Conservation (phyloP, 2,329 filamentous ascomycete genomes). For the Alternaria postmessia region DNA sequence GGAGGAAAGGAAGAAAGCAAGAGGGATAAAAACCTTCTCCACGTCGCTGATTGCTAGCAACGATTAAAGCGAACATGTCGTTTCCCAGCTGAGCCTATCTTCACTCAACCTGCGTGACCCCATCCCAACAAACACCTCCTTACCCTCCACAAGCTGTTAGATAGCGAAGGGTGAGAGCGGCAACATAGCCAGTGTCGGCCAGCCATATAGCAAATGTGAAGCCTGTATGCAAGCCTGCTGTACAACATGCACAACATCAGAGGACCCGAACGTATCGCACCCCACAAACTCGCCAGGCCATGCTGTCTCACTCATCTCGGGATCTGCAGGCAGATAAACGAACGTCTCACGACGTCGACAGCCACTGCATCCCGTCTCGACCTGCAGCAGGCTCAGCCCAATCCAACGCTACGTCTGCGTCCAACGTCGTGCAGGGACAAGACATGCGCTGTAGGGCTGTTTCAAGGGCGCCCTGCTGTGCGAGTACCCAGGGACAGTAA, state of each 20-base stretch:
- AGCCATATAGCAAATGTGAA: background rate
- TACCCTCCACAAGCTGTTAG: slow-evolving; percentile 20
- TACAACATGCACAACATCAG: slow-evolving; percentile 6
- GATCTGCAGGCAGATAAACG: slow-evolving; percentile 39
- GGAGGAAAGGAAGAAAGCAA: background rate
- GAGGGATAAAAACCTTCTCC: background rate
- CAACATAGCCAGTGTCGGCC: background rate
- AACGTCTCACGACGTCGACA: slow-evolving; percentile 29
- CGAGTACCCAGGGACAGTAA: background rate
- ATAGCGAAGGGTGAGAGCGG: slow-evolving; percentile 16
- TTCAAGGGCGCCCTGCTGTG: slow-evolving; percentile 16
- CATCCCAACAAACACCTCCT: background rate
- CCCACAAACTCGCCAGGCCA: slow-evolving; percentile 29
- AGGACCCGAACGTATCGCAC: slow-evolving; percentile 25
- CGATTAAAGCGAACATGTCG: background rate
- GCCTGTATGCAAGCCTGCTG: slow-evolving; percentile 15
- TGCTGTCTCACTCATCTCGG: slow-evolving; percentile 42
- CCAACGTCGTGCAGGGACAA: slow-evolving; percentile 4
- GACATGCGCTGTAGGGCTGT: slow-evolving; percentile 13
- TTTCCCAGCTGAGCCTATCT: background rate
- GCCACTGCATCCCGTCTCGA: background rate
- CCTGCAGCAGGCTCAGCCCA: slow-evolving; percentile 11
- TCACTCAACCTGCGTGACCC: background rate
- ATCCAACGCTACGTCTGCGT: background rate
- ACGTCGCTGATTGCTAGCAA: too few relatives aligned